Conservation (phyloP, 2,329 filamentous ascomycete genomes). For the Clarireedia paspali region DNA sequence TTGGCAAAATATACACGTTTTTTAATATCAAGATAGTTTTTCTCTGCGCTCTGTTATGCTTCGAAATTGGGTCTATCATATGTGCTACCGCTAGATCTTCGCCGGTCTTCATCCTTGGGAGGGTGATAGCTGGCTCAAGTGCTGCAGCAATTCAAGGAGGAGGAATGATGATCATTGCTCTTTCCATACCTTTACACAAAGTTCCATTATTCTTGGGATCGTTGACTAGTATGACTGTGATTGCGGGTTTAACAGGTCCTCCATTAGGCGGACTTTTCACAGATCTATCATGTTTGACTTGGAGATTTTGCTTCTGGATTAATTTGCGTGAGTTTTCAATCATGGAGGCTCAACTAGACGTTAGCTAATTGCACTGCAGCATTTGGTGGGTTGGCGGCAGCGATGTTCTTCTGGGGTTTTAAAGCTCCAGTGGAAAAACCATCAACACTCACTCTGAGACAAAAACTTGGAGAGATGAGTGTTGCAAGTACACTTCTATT, state of each 20-base stretch:
- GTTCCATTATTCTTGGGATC: slow-evolving; percentile 36
- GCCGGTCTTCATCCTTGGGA: slow-evolving; percentile 8
- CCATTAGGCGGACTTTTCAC: slow-evolving; percentile 57
- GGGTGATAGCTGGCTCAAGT: slow-evolving; percentile 20
- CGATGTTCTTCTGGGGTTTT: neutral
- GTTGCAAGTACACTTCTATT: slow-evolving; percentile 30
- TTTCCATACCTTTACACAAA: slow-evolving; percentile 22
- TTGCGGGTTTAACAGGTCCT: slow-evolving; percentile 52
- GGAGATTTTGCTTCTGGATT: slow-evolving; percentile 42
- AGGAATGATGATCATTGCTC: slow-evolving; percentile 35
- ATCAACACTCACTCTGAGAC: neutral
- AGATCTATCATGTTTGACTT: slow-evolving; percentile 39
- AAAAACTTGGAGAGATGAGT: slow-evolving; percentile 19
- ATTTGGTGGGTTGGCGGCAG: neutral
- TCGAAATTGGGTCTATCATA: slow-evolving; percentile 18
- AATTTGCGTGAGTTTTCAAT: neutral
- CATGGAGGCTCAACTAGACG: neutral
- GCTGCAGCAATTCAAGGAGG: slow-evolving; percentile 27
- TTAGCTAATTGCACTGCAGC: neutral
- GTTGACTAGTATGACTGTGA: slow-evolving; percentile 57
- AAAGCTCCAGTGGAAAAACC: neutral
- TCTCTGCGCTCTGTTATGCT: slow-evolving; percentile 7
- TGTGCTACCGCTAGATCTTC: slow-evolving; percentile 19
- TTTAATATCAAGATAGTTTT: slow-evolving; percentile 3
- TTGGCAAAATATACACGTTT: slow-evolving; percentile 20